These are phyloP conservation scores for Spatholobus suberectus DNA, from an alignment of 306 rosid species.

Conservation along the genomic window DNA sequence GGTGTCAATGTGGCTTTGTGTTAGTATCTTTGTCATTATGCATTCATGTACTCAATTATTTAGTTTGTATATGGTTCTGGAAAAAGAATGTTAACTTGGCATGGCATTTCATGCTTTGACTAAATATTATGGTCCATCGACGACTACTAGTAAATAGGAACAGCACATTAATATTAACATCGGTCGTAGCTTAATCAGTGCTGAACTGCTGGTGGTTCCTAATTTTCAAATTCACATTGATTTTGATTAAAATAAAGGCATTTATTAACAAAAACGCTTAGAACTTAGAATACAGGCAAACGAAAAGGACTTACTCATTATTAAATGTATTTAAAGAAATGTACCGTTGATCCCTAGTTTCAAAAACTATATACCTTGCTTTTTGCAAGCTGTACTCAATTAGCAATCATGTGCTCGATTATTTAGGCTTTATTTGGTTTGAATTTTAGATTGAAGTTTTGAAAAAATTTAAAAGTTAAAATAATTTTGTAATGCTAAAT, in stretches of 20 bases:
- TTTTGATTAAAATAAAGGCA: not conserved
- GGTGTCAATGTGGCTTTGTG: not conserved
- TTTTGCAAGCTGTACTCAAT: not conserved
- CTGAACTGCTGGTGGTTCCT: not conserved
- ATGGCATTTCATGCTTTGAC: conserved; percentile 38
- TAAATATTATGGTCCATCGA: not conserved
- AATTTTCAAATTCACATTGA: not conserved
- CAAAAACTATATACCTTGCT: not conserved
- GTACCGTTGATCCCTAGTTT: not conserved
- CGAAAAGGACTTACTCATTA: not conserved
- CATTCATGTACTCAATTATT: conserved; percentile 11
- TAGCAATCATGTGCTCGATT: not conserved
- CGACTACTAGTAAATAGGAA: not conserved
- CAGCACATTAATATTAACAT: not conserved
- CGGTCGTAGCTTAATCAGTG: not conserved
- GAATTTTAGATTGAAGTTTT: not conserved
- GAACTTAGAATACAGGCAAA: too few relatives aligned
- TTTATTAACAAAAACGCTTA: not conserved
- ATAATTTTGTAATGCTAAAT: not conserved
- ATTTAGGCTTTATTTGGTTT: not conserved
- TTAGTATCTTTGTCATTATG: not conserved
- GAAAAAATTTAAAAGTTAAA: not conserved
- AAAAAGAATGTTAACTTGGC: not conserved
- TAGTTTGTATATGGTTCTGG: conserved; percentile 34
- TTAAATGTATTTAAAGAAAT: not conserved